Base-by-base conservation (phyloP, 1,284 basidiomycete genomes). In the Ganoderma multipileum region DNA sequence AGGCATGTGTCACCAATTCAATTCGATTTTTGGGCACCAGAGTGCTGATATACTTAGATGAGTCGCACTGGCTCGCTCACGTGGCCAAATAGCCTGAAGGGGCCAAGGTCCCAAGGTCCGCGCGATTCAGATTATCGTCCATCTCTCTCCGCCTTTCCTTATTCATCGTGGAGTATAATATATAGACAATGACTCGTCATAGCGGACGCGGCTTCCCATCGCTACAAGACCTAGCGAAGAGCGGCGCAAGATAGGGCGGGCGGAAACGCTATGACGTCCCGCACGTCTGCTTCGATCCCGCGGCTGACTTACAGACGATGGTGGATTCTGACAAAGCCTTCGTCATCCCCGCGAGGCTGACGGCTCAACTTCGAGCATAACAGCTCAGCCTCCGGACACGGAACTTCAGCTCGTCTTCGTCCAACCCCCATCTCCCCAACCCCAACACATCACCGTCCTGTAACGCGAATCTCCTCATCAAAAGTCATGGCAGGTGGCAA, bases 401-500 rank as follows among this genome's bases (percentile, higher is more conserved):
- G 16, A 16, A 11, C 14, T 8, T 30, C 52, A 30, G 2, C 28
- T 18, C 28, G 28, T 55, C 52, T 26, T 33, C 28, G 28, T 20
- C 28, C 18, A 30, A 28, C 1, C 28, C 7, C 52, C 3, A 28
- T 8, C 8, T 33, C 33, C n/a, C n/a, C n/a, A 47, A 2, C 18
- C n/a, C n/a, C 23, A 12, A 12, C 23, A 3, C 47, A 26, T 14
- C 47, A 2, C 11, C 23, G 2, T 33, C 28, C 28, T 20, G n/a
- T n/a, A n/a, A n/a, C n/a, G n/a, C 14, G 23, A 33, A 9, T 50
- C n/a, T 12, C n/a, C 1, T 50, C 28, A 6, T 8, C 52, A 33
- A 55, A 55, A 28, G 9, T 55, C 39, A 75, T 72, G 76, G 72
- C 73, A 50, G 47, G 47, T 18, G 58, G 58, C 18, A 66, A 66